Evolutionary conservation across 1,284 basidiomycete genomes (phyloP), one percentile per base, ranked within the genome.

Genomic region (Hymenochaete sp.): DNA sequence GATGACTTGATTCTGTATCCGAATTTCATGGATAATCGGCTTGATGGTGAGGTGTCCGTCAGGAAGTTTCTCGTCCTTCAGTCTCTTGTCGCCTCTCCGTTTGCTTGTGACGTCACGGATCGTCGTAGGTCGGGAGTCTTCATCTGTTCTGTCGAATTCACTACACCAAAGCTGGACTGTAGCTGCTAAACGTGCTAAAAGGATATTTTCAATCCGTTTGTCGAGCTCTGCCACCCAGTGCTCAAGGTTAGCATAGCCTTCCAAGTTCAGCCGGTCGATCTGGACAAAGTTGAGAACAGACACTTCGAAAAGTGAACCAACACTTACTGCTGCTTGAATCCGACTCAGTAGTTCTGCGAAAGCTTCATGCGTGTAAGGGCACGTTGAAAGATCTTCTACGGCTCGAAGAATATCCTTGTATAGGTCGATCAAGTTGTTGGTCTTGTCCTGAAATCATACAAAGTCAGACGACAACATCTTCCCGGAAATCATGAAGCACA

Each of bases 1-100:
- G 64, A 99, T 97, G 56, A 97, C 90, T 62, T 98, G 95, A 61
- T 98, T 96, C 60, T 93, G 89, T 72, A 98, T 97, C 59, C 93
- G 77, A 50, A 98, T 88, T 61, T 98, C 93, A 62, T 98, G 93
- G 2, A 93, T 72, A 45, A 95, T 82, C 0, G 90, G 82, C 57
- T 89, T 82, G 54, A 93, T 66, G 0, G 70, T 70, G 71, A 90
- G 77, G 45, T 73, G 73, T 29, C 13, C 28, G 6, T 51, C 54
- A 45, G 61, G 2, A 3, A 79, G 83, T 73, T 82, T 86, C 55
- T 89, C 85, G 45, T 85, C 82, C 57, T 84, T 81, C 29, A 64
- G 55, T 35, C 79, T 68, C 55, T 83, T 84, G 44, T 78, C 83
- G 11, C 66, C 69, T 39, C 80, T 63, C 45, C 81, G 69, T 57